phyloP scores from a whole-genome alignment of 2,329 filamentous ascomycete genomes.

The Myriosclerotinia duriaeana region DNA sequence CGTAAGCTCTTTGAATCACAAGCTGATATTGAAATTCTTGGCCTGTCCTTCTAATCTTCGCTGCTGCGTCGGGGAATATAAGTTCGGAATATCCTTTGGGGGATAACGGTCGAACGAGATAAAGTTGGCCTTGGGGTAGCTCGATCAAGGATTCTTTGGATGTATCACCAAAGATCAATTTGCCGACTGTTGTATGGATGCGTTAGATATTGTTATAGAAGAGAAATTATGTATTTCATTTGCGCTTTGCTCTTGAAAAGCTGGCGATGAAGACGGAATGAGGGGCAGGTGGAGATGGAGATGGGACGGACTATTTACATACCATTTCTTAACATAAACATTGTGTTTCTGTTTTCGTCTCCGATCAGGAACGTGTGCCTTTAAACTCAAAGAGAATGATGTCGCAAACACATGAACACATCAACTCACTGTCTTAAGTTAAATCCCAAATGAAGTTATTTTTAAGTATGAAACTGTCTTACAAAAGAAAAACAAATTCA shows the following conservation, averaged over 20 bases:
- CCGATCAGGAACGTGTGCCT: conserved; percentile 9
- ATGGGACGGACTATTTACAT: conserved; percentile 29
- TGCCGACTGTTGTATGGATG: conserved; percentile 63
- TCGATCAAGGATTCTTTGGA: conserved; percentile 89
- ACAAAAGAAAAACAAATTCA: neutral
- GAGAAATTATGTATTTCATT: neutral
- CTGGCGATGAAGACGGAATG: conserved; percentile 21
- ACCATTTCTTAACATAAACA: conserved; percentile 50
- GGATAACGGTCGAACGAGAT: conserved; percentile 90
- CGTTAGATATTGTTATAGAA: conserved; percentile 10
- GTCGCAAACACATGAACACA: conserved; percentile 1
- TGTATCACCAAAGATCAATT: conserved; percentile 82
- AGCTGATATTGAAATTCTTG: conserved; percentile 98
- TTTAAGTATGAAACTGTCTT: neutral
- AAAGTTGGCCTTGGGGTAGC: conserved; percentile 92
- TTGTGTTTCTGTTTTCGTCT: conserved; percentile 29
- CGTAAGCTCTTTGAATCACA: conserved; percentile 92
- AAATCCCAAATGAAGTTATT: neutral
- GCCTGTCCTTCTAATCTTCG: conserved; percentile 86
- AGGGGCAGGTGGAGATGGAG: conserved; percentile 13
- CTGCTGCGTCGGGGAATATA: conserved; percentile 95
- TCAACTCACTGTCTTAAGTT: neutral
- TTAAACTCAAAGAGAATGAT: neutral
- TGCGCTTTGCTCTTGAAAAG: neutral
- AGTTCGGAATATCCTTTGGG: conserved; percentile 98